A percentile compares a stretch with the other conserved stretches of the same genome.
Evolutionary conservation across 176 grass and related monocot genomes (phyloP).

Genomic region (Carex parvula): DNA sequence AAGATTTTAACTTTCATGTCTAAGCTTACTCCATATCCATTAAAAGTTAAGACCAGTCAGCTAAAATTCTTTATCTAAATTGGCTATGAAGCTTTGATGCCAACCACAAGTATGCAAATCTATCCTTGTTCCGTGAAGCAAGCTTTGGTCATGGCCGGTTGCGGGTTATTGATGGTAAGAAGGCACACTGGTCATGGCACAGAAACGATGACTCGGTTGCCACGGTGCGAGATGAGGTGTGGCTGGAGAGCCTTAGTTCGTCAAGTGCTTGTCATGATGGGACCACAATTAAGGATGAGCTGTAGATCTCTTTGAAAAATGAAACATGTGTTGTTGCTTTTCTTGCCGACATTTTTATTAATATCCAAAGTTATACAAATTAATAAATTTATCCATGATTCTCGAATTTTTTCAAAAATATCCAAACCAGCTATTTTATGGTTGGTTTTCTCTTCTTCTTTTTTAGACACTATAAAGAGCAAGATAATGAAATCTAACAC

Average conservation of each 20-base stretch:
- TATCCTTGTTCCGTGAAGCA: slow-evolving; percentile 62
- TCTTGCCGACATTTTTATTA: too few species aligned
- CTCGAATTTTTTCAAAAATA: too few species aligned
- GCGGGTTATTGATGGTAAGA: slow-evolving; percentile 42
- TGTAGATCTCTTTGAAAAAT: slow-evolving; percentile 28
- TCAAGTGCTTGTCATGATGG: neutral
- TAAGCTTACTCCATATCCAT: too few species aligned
- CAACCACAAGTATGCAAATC: slow-evolving; percentile 46
- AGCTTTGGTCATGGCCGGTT: slow-evolving; percentile 77
- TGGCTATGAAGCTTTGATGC: slow-evolving; percentile 43
- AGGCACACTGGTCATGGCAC: slow-evolving; percentile 72
- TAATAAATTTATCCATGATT: too few species aligned
- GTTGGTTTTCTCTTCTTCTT: too few species aligned
- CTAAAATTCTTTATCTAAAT: neutral
- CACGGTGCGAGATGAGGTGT: slow-evolving; percentile 62
- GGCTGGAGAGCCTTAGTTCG: slow-evolving; percentile 37
- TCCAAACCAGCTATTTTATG: too few species aligned
- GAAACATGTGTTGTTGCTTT: too few species aligned
- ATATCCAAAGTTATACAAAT: too few species aligned
- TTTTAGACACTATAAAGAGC: too few species aligned
- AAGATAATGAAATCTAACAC: too few species aligned
- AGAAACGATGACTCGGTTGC: slow-evolving; percentile 52
- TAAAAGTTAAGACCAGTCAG: too few species aligned
- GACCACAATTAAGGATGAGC: slow-evolving; percentile 19
- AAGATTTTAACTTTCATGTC: neutral